Conservation (phyloP, 768 basidiomycete species). For the Boletus reticuloceps region DNA sequence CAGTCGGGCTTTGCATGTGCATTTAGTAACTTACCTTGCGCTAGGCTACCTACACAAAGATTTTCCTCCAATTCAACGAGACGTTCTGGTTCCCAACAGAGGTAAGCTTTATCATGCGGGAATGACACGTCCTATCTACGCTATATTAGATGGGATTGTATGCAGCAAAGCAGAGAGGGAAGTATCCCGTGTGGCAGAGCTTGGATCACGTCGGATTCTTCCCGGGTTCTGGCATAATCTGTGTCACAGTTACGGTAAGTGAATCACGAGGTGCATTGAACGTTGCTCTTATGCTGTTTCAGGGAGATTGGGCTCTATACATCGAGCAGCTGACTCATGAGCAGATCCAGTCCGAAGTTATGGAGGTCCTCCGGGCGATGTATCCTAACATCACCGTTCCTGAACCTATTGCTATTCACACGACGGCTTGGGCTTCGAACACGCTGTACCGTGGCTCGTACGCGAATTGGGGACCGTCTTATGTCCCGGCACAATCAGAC, state of each 20-base stretch:
- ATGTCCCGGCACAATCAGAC: slow-evolving; percentile 48
- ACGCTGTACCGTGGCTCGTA: slow-evolving; percentile 47
- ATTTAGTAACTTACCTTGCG: neutral
- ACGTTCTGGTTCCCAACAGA: slow-evolving; percentile 60
- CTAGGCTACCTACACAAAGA: slow-evolving; percentile 61
- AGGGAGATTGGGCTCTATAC: slow-evolving; percentile 63
- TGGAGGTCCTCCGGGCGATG: slow-evolving; percentile 57
- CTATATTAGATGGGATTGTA: slow-evolving; percentile 43
- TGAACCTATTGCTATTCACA: slow-evolving; percentile 53
- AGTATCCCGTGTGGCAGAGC: slow-evolving; percentile 68
- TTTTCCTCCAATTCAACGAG: slow-evolving; percentile 59
- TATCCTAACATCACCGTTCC: slow-evolving; percentile 54
- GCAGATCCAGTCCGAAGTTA: slow-evolving; percentile 50
- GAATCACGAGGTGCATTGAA: neutral
- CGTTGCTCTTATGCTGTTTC: neutral
- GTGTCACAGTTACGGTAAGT: slow-evolving; percentile 28
- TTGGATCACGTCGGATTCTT: slow-evolving; percentile 57
- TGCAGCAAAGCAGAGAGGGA: slow-evolving; percentile 55
- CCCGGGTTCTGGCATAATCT: slow-evolving; percentile 53
- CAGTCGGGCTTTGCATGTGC: neutral
- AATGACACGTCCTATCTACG: neutral
- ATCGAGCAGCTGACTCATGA: slow-evolving; percentile 50
- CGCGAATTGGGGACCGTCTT: slow-evolving; percentile 68
- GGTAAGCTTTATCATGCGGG: slow-evolving; percentile 15
- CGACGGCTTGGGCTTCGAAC: slow-evolving; percentile 53